Conservation (phyloP, 768 basidiomycete species). For the Lactarius deliciosus region DNA sequence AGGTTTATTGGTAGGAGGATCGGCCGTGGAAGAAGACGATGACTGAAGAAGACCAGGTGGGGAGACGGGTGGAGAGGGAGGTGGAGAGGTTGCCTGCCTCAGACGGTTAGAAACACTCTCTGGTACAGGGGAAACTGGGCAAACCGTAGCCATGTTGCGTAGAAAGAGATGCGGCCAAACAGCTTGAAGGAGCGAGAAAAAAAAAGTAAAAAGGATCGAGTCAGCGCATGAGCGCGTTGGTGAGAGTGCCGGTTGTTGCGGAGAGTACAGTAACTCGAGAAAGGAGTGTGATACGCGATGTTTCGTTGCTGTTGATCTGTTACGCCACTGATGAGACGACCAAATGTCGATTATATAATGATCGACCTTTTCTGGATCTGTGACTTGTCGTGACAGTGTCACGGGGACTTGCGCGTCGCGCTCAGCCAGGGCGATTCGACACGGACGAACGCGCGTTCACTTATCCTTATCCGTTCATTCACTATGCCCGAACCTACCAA, state of each 20-base stretch:
- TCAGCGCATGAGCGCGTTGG: constrained; percentile 16
- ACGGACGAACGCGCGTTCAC: constrained; percentile 7
- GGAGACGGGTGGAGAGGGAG: constrained; percentile 15
- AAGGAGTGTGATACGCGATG: neutral
- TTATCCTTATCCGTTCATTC: constrained; percentile 16
- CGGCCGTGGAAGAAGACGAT: constrained; percentile 20
- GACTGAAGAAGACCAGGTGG: constrained; percentile 27
- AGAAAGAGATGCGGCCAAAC: constrained; percentile 11
- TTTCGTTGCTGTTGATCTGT: neutral
- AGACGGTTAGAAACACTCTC: neutral
- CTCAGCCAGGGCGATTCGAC: neutral
- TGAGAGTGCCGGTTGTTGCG: neutral
- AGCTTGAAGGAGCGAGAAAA: neutral
- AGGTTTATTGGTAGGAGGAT: neutral
- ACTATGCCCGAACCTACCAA: constrained; percentile 60
- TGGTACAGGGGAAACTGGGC: neutral
- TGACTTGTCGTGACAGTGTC: constrained; percentile 16
- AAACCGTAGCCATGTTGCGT: constrained; percentile 10
- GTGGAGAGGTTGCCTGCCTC: constrained; percentile 10
- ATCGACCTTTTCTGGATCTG: neutral
- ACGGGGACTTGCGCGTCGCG: constrained; percentile 29
- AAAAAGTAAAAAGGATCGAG: too few relatives aligned
- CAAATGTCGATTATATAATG: neutral
- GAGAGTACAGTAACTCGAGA: neutral
- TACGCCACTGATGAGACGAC: constrained; percentile 6